These are phyloP conservation scores for Alternaria gansuensis DNA, from an alignment of 2,329 filamentous ascomycete genomes.

Conservation along the genomic window DNA sequence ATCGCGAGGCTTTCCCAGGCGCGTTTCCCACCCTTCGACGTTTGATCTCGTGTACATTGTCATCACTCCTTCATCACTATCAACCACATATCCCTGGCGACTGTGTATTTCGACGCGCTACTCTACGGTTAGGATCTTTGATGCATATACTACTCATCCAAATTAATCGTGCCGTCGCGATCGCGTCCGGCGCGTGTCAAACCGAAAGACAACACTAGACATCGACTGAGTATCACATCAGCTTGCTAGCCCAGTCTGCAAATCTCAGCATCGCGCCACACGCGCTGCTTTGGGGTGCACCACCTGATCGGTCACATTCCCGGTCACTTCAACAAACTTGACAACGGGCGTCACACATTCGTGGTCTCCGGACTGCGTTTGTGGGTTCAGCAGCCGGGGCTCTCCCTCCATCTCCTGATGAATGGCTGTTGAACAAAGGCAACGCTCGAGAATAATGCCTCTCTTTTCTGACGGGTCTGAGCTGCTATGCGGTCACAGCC, in stretches of 20 bases:
- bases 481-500: conserved; percentile 28
- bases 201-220: not conserved
- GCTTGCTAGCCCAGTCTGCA: not conserved
- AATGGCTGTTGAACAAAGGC: conserved; percentile 51
- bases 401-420: conserved; percentile 34
- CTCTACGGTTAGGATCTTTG: not conserved
- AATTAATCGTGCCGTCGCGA: not conserved
- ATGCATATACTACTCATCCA: not conserved
- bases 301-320: not conserved
- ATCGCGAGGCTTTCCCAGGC: not conserved
- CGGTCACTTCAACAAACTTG: not conserved
- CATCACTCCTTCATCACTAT: not conserved
- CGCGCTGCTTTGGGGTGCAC: not conserved
- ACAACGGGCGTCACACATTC: conserved; percentile 35
- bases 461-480: conserved; percentile 10
- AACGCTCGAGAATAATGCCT: conserved; percentile 44
- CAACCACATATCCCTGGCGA: too few relatives aligned
- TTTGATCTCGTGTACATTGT: not conserved
- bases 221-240: not conserved
- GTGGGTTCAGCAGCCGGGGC: conserved; percentile 45
- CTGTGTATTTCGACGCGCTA: not conserved
- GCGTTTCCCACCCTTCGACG: not conserved
- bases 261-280: not conserved
- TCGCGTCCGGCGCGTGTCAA: not conserved
- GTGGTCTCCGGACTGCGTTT: conserved; percentile 36